Base-by-base conservation (phyloP, 352 stramenopile species). In the Phytophthora europaea region DNA sequence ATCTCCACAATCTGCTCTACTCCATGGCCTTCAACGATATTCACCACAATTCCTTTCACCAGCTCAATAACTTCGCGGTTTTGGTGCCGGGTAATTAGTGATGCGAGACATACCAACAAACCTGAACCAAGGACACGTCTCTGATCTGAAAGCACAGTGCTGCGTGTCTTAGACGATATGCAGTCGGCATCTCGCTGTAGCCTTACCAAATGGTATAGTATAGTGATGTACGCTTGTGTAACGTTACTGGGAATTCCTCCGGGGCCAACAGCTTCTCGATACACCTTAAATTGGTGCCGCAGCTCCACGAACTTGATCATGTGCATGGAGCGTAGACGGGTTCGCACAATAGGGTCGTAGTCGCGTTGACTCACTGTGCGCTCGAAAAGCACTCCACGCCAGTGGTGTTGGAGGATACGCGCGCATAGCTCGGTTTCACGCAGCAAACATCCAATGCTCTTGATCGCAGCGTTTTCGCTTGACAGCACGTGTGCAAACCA, bases 321-420 rank as follows among this genome's bases (percentile, higher is more conserved):
- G 31, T 93, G 84, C 82, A 95, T 94, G 9, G 87, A 83, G 0
- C 85, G 85, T 7, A 93, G 63, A 4, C 85, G 82, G n/a, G 80
- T 77, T 31, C 82, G 78, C 12, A 90, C 82, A 10, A 75, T 79
- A 8, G 78, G 48, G 50, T 93, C 85, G 36, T 81, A 80, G n/a
- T 93, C 77, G 10, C 77, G 79, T 9, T 71, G 72, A 20, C 71
- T 67, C 6, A 92, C 33, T 33, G 63, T 80, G 16, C 87, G 81
- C 57, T 92, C 81, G 56, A 93, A 91, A 13, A 85, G 26, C 8
- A 92, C 80, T 13, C 87, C 80, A 2, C 88, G 82, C 80, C 87
- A 92, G 53, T 93, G 83, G 50, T 95, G 88, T 69, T 95, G 88
- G 5, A 95, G 60, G 50, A 95, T 88, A 15, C 84, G 85, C 7